Evolutionary conservation across 2,329 filamentous ascomycete genomes (phyloP).

Genomic region (Amylocarpus encephaloides): DNA sequence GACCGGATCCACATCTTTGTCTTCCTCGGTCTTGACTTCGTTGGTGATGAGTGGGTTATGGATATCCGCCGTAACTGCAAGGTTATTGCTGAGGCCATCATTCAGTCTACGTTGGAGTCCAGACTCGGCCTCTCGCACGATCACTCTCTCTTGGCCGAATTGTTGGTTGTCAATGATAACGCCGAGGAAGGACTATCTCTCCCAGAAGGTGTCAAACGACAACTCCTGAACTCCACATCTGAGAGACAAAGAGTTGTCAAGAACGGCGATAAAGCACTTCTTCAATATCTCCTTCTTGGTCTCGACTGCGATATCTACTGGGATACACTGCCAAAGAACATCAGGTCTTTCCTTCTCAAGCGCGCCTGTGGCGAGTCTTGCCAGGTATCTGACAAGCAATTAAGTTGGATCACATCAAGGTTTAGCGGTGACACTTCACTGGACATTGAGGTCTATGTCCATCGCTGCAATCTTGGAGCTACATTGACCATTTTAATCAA

Average conservation of each 20-base stretch:
- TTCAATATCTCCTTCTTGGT: conserved; percentile 17
- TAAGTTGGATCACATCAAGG: conserved; percentile 32
- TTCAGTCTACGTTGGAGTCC: conserved; percentile 19
- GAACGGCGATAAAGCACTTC: conserved; percentile 9
- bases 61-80: conserved; percentile 10
- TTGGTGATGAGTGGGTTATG: conserved; percentile 11
- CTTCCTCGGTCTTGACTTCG: conserved; percentile 7
- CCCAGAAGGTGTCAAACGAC: conserved; percentile 19
- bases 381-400: conserved; percentile 34
- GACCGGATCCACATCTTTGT: conserved; percentile 4
- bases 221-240: conserved; percentile 13
- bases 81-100: conserved; percentile 20
- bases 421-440: conserved; percentile 4
- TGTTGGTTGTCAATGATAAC: conserved; percentile 4
- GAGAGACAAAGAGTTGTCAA: conserved; percentile 13
- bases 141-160: conserved; percentile 16
- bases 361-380: conserved; percentile 27
- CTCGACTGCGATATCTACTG: conserved; percentile 20
- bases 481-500: conserved; percentile 35
- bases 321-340: conserved; percentile 15
- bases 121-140: conserved; percentile 18
- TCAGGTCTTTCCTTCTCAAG: conserved; percentile 7
- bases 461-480: conserved; percentile 43
- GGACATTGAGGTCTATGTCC: conserved; percentile 38
- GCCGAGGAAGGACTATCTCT: conserved; percentile 3